These are phyloP conservation scores for thale cress (Arabidopsis thaliana) DNA, from an alignment of 345 rosid species.

Conservation along the genomic window DNA sequence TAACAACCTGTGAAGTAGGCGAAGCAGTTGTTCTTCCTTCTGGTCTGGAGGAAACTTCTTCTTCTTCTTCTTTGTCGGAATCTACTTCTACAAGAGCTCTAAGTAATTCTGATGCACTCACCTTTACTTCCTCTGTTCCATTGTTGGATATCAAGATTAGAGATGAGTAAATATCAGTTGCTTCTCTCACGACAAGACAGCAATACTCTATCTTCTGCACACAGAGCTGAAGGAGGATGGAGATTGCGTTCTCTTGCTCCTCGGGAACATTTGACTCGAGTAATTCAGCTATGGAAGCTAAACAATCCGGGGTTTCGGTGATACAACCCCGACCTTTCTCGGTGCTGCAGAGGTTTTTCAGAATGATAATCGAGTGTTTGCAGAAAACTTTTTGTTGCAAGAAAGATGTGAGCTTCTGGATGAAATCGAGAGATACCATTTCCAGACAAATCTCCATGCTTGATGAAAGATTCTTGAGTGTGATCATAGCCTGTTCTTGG, in stretches of 20 bases:
- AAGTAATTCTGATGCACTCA: conserved; percentile 66
- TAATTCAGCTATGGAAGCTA: conserved; percentile 61
- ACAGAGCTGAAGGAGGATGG: conserved; percentile 55
- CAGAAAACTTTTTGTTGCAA: conserved; percentile 53
- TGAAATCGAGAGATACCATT: conserved; percentile 55
- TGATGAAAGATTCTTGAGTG: conserved; percentile 61
- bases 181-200: conserved; percentile 65
- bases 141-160: conserved; percentile 57
- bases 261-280: conserved; percentile 60
- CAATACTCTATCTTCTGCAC: conserved; percentile 54
- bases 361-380: conserved; percentile 50
- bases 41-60: conserved; percentile 1
- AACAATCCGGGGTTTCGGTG: conserved; percentile 63
- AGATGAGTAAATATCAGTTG: conserved; percentile 54
- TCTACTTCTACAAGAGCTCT: conserved; percentile 61
- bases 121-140: conserved; percentile 69
- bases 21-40: conserved; percentile 42
- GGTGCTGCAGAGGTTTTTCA: conserved; percentile 58
- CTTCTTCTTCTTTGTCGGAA: conserved; percentile 36
- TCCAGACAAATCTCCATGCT: conserved; percentile 52
- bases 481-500: conserved; percentile 61
- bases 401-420: conserved; percentile 62
- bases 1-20: conserved; percentile 27
- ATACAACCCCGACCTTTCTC: conserved; percentile 65
- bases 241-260: conserved; percentile 69